Base-by-base conservation (phyloP, 2,329 filamentous ascomycete genomes). In the Xylariaceae sp. region DNA sequence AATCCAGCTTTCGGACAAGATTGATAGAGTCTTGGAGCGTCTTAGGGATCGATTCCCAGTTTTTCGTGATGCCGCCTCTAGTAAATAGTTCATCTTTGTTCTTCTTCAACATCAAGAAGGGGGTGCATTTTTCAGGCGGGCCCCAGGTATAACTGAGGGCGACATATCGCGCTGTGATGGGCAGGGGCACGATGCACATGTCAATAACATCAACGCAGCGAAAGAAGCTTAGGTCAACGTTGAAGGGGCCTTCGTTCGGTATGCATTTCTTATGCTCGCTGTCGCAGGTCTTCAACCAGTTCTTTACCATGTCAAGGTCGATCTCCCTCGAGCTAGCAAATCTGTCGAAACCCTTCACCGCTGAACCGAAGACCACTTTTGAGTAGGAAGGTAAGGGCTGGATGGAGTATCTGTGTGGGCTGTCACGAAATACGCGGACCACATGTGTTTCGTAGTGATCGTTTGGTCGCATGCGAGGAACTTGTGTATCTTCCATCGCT, bases 81-180 rank as follows among this genome's bases (percentile, higher is more conserved):
- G 43, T 32, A 21, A 55, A 53, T 16, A 55, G 48, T 2, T 49
- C 53, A 7, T 53, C 50, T 22, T 52, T 55, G 40, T 53, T 55
- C 5, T 39, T 17, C 20, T 49, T 48, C 3, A 48, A 12, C n/a
- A 55, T 44, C 22, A 50, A 48, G 16, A 53, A 52, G 16, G 53
- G 46, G 10, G 22, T 42, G 39, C 45, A 49, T n/a, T n/a, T n/a
- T n/a, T n/a, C n/a, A n/a, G n/a, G n/a, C 21, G 46, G 48, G 2
- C 50, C 53, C 48, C 53, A 54, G 47, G 44, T 50, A 27, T 52
- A 54, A 32, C 53, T 55, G 16, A 53, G 50, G 22, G 50, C 50
- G 22, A 50, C 44, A 39, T 55, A 53, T 44, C 35, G 44, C 21
- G 48, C 41, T 14, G 46, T 46, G 27, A 55, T 53, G 11, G 48